phyloP scores from a whole-genome alignment of 2,329 filamentous ascomycete species.

The Penicillium sp. region DNA sequence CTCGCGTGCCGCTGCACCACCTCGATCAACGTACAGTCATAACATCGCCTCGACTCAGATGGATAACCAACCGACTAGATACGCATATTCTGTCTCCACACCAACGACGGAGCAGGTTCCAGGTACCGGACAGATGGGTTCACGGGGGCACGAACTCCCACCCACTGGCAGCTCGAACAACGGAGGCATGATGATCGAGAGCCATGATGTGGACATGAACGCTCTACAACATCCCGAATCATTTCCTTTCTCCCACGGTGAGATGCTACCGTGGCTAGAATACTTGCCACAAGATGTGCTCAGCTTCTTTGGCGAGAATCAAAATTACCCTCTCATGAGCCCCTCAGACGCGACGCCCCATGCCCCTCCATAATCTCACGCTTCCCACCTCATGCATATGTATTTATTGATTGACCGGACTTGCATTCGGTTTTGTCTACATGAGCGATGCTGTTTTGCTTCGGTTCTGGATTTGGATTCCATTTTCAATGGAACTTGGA shows the following conservation, averaged over 20 bases:
- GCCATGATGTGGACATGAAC: slow-evolving; percentile 70
- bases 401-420: slow-evolving; percentile 9
- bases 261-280: slow-evolving; percentile 69
- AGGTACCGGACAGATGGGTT: slow-evolving; percentile 13
- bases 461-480: slow-evolving; percentile 2
- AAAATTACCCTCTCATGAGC: slow-evolving; percentile 31
- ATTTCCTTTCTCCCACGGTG: slow-evolving; percentile 45
- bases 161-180: slow-evolving; percentile 15
- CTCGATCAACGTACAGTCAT: slow-evolving; percentile 24
- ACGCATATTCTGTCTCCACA: slow-evolving; percentile 24
- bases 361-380: slow-evolving; percentile 18
- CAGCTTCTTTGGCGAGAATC: slow-evolving; percentile 46
- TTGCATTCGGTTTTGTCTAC: slow-evolving; percentile 8
- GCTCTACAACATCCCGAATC: slow-evolving; percentile 45
- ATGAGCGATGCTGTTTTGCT: not conserved
- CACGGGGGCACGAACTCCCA: slow-evolving; percentile 17
- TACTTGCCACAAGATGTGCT: slow-evolving; percentile 64
- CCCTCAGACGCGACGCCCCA: slow-evolving; percentile 23
- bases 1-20: slow-evolving; percentile 19
- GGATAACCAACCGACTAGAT: slow-evolving; percentile 13
- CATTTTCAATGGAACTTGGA: not conserved
- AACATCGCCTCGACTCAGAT: slow-evolving; percentile 18
- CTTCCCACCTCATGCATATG: slow-evolving; percentile 11
- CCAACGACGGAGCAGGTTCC: slow-evolving; percentile 14
- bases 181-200: slow-evolving; percentile 61